Percentiles rank a stretch among this genome's conserved stretches.
phyloP scores from a whole-genome alignment of 2,329 filamentous ascomycete species.

The Chaetomiaceae sp. region DNA sequence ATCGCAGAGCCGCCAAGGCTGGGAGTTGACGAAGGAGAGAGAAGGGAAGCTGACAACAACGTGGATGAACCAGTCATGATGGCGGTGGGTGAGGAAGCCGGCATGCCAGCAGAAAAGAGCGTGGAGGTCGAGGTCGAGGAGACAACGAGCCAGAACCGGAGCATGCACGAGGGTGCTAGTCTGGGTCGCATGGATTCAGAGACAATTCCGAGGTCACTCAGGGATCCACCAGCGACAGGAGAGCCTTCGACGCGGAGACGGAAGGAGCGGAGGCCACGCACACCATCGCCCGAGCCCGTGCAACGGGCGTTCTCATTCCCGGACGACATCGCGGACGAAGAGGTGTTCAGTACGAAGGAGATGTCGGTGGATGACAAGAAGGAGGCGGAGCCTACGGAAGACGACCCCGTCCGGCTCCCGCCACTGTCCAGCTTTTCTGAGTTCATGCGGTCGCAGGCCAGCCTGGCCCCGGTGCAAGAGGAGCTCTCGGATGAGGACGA shows the following conservation, averaged over 20 bases:
- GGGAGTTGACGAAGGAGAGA: background rate
- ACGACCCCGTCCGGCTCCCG: slow-evolving; percentile 19
- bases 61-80: background rate
- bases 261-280: slow-evolving; percentile 14
- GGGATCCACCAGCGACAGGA: slow-evolving; percentile 14
- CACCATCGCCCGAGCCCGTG: slow-evolving; percentile 20
- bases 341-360: slow-evolving; percentile 20
- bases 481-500: slow-evolving; percentile 41
- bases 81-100: background rate
- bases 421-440: slow-evolving; percentile 30
- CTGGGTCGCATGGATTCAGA: slow-evolving; percentile 30
- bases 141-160: background rate
- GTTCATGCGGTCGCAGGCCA: slow-evolving; percentile 38
- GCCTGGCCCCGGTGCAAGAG: slow-evolving; percentile 48
- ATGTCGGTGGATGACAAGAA: slow-evolving; percentile 11
- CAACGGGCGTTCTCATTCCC: slow-evolving; percentile 27
- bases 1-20: too few species aligned
- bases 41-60: background rate
- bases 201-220: slow-evolving; percentile 23
- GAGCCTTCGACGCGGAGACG: slow-evolving; percentile 7
- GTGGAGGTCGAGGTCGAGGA: slow-evolving; percentile 1
- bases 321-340: slow-evolving; percentile 27
- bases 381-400: slow-evolving; percentile 10
- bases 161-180: background rate
- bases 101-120: background rate